Base-by-base conservation (phyloP, 495 filamentous ascomycete species). In the Talaromyces borbonicus region DNA sequence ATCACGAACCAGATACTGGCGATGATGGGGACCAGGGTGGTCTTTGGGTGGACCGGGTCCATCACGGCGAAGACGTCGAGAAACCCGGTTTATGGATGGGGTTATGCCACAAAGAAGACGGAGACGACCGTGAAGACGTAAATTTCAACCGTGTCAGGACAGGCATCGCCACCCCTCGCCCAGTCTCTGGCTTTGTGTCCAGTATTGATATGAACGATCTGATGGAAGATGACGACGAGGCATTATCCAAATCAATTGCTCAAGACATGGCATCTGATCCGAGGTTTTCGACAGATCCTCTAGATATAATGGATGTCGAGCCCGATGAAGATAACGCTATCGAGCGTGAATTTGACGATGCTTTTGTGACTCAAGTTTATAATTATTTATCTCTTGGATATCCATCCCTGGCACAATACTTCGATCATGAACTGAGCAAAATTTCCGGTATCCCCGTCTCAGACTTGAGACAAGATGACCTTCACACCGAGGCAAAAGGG, bases 381-480 rank as follows among this genome's bases (percentile, higher is more conserved):
- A 95, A 96, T 58, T 96, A 96, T 63, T 72, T 96, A 11, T 93
- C 87, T 1, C 74, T 96, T 16, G 89, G 90, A 3, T 96, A 93
- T 59, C 87, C 89, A 6, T 79, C 84, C 12, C 73, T 89, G 20
- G 90, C 88, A 8, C 78, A 84, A 9, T 75, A 75, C 43, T 96
- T 83, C 56, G 90, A 96, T 59, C 65, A 75, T 32, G 90, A 96
- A 63, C 70, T 96, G 18, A 75, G 79, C 56, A 81, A 79, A 57
- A 89, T 95, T 39, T 84, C 83, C 24, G 70, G 73, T 4, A 79
- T 90, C 16, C 46, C 73, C 0, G 49, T 86, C 23, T 67, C 72
- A 20, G 75, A 85, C 35, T 71, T 96, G 31, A 71, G 85, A 47
- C 66, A 67, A 45, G 83, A 92, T 58, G 90, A 95, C 58, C 59